These are phyloP conservation scores for Epichloe gansuensis DNA, from an alignment of 2,329 filamentous ascomycete genomes.

Conservation along the genomic window DNA sequence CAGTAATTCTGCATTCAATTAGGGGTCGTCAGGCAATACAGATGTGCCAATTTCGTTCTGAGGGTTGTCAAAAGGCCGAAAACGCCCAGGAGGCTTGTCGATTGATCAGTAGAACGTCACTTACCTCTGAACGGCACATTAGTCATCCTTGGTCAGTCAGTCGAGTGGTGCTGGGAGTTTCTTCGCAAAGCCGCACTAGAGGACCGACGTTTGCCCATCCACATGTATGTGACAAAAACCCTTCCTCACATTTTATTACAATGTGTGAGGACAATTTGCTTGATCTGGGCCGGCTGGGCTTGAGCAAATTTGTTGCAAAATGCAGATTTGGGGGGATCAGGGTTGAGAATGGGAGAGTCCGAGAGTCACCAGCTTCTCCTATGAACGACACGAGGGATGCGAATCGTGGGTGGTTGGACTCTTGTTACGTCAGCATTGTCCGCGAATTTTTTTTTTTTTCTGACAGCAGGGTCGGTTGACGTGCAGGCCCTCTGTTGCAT, in stretches of 20 bases:
- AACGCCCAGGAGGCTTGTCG: not conserved
- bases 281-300: too few relatives aligned
- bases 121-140: too few relatives aligned
- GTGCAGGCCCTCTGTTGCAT: not conserved
- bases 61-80: not conserved
- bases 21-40: not conserved
- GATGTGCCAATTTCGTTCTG: not conserved
- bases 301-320: too few relatives aligned
- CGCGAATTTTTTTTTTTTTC: not conserved
- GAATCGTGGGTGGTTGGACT: not conserved
- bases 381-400: not conserved
- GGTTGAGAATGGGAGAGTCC: not conserved
- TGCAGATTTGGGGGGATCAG: not conserved
- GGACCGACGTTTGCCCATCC: not conserved
- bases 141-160: not conserved
- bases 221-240: not conserved
- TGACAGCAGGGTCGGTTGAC: not conserved
- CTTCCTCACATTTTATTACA: not conserved
- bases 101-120: not conserved
- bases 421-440: not conserved
- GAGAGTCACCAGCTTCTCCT: not conserved
- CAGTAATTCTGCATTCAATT: conserved; percentile 1
- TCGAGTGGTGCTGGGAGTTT: not conserved
- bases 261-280: not conserved
- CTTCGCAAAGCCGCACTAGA: not conserved